A percentile compares a stretch with the other conserved stretches of the same genome.
These are phyloP conservation scores for Trametes meyenii DNA, from an alignment of 768 basidiomycete species.

Conservation along the genomic window DNA sequence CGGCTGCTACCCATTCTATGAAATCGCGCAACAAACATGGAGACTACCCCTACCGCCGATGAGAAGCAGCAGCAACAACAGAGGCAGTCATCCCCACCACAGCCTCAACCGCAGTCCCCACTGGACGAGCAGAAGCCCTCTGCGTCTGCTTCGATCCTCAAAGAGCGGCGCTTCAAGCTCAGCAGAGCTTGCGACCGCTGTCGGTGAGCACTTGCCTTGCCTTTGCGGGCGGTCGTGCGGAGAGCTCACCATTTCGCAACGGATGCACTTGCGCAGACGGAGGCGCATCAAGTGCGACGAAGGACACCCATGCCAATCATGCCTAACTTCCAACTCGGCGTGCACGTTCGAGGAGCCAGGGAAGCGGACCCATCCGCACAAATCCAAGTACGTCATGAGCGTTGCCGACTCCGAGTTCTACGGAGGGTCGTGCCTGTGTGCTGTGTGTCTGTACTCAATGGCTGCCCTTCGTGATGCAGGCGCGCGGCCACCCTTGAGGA, in stretches of 20 bases:
- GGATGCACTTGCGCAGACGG: conserved; percentile 50
- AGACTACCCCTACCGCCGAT: conserved; percentile 3
- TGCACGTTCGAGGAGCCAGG: conserved; percentile 90
- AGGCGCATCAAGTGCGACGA: conserved; percentile 88
- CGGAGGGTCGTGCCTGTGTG: not conserved
- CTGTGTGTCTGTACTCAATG: not conserved
- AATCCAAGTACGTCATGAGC: conserved; percentile 69
- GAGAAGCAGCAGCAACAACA: conserved; percentile 8
- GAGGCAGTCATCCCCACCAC: not conserved
- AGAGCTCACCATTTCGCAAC: not conserved
- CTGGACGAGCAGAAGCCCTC: conserved; percentile 16
- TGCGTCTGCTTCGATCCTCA: conserved; percentile 44
- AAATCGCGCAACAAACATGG: not conserved
- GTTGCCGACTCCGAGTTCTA: conserved; percentile 12
- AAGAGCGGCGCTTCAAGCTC: conserved; percentile 85
- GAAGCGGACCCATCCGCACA: conserved; percentile 84
- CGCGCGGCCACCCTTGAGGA: conserved; percentile 84
- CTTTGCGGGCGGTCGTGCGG: not conserved
- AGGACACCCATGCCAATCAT: conserved; percentile 87
- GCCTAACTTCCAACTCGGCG: conserved; percentile 76
- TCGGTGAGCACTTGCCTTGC: conserved; percentile 55
- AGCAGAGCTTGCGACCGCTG: conserved; percentile 92
- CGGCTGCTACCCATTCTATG: not conserved
- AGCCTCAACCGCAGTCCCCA: not conserved
- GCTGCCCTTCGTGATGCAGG: conserved; percentile 38